Conservation (phyloP, 805 yeast genomes). For the Candida easanensis region DNA sequence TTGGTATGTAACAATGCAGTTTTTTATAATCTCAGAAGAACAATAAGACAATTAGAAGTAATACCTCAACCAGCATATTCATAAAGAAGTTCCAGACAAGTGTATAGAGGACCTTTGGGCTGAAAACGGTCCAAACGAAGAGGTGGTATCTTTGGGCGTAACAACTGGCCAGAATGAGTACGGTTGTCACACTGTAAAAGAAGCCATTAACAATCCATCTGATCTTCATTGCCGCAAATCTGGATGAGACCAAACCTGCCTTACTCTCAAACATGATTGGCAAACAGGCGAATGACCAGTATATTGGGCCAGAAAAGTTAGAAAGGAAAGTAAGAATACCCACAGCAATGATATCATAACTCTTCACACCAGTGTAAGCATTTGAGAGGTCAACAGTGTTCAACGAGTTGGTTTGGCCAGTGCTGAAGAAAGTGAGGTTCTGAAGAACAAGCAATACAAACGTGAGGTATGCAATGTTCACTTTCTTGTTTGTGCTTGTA, state of each 20-base stretch:
- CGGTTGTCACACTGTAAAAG: constrained; percentile 59
- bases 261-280: constrained; percentile 36
- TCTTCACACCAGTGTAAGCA: constrained; percentile 83
- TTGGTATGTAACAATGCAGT: background rate
- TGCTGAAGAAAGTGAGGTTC: constrained; percentile 75
- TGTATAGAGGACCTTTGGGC: constrained; percentile 84
- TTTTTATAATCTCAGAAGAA: background rate
- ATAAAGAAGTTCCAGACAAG: constrained; percentile 68
- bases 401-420: constrained; percentile 89
- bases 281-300: constrained; percentile 60
- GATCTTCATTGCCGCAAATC: constrained; percentile 34
- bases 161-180: constrained; percentile 67
- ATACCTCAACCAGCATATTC: constrained; percentile 32
- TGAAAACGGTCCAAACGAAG: constrained; percentile 96
- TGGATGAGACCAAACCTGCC: constrained; percentile 23
- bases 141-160: constrained; percentile 74
- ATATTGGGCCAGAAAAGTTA: constrained; percentile 85
- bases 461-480: constrained; percentile 13
- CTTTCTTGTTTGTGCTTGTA: background rate
- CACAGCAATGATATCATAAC: constrained; percentile 66
- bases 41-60: constrained; percentile 6
- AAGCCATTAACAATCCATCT: constrained; percentile 23
- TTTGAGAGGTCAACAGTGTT: constrained; percentile 89
- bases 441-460: constrained; percentile 49
- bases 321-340: constrained; percentile 76